Evolutionary conservation across 1,284 basidiomycete genomes (phyloP).

Genomic region (Leucoagaricus sp.): DNA sequence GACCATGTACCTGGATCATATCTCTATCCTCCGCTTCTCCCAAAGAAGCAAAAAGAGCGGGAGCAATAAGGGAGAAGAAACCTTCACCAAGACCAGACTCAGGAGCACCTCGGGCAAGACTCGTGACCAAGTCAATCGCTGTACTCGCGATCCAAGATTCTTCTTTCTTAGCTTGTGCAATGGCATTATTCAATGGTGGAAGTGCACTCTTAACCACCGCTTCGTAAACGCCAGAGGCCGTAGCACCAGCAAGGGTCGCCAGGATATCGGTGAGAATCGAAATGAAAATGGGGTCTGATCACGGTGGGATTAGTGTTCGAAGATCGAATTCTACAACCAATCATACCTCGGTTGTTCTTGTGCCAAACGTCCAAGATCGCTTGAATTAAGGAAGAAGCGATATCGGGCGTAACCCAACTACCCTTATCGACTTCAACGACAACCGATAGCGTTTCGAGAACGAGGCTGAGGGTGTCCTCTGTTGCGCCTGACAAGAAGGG

Average conservation of each 20-base stretch:
- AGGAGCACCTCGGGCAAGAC: constrained; percentile 66
- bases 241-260: constrained; percentile 64
- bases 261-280: constrained; percentile 87
- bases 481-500: constrained; percentile 81
- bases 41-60: constrained; percentile 72
- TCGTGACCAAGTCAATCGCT: constrained; percentile 80
- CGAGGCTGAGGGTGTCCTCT: constrained; percentile 89
- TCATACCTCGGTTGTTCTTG: constrained; percentile 77
- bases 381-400: constrained; percentile 63
- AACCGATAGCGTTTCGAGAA: constrained; percentile 84
- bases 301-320: constrained; percentile 32
- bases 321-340: constrained; percentile 75
- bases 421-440: constrained; percentile 77
- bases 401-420: constrained; percentile 65
- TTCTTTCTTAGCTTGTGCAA: constrained; percentile 55
- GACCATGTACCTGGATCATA: constrained; percentile 68
- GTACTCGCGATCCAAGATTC: constrained; percentile 76
- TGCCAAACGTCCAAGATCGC: constrained; percentile 80
- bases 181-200: constrained; percentile 69
- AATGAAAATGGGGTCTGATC: constrained; percentile 83
- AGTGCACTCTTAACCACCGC: constrained; percentile 73
- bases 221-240: constrained; percentile 62
- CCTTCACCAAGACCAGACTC: constrained; percentile 73
- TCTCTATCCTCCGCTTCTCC: constrained; percentile 78
- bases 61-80: constrained; percentile 75